These are phyloP conservation scores for Sphagnum tenellum DNA, from an alignment of 225 moss, liverwort and hornwort genomes.

Conservation along the genomic window DNA sequence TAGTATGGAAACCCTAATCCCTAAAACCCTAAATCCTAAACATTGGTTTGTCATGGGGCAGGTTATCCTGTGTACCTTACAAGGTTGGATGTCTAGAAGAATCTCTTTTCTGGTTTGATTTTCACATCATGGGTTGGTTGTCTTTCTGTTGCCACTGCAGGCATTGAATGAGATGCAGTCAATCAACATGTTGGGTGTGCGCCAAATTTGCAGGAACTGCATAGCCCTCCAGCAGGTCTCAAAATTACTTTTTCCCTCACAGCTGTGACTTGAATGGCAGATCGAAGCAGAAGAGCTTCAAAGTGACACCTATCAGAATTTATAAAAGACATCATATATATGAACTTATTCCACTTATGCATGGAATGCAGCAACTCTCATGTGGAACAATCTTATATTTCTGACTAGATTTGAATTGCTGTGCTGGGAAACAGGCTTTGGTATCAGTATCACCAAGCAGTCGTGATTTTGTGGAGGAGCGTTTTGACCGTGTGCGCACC, in stretches of 20 bases:
- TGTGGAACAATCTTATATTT: too few species aligned
- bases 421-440: constrained; percentile 45
- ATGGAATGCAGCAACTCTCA: background rate
- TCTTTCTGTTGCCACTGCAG: constrained; percentile 17
- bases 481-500: constrained; percentile 84
- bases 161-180: constrained; percentile 75
- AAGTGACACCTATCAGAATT: too few species aligned
- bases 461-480: constrained; percentile 71
- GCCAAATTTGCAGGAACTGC: constrained; percentile 95
- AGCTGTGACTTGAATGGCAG: too few species aligned
- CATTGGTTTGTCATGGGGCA: too few species aligned
- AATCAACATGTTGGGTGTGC: constrained; percentile 89
- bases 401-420: too few species aligned
- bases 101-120: too few species aligned
- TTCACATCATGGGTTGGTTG: too few species aligned
- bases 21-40: too few species aligned
- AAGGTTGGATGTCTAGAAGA: too few species aligned
- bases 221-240: constrained; percentile 87
- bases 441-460: constrained; percentile 79
- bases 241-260: background rate
- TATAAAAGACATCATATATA: too few species aligned
- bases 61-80: too few species aligned
- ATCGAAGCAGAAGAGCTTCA: too few species aligned
- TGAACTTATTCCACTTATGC: background rate
- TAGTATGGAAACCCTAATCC: background rate